A percentile compares a stretch with the other conserved stretches of the same genome.
Evolutionary conservation across 495 filamentous ascomycete genomes (phyloP).

Genomic region (Neurospora sp.): DNA sequence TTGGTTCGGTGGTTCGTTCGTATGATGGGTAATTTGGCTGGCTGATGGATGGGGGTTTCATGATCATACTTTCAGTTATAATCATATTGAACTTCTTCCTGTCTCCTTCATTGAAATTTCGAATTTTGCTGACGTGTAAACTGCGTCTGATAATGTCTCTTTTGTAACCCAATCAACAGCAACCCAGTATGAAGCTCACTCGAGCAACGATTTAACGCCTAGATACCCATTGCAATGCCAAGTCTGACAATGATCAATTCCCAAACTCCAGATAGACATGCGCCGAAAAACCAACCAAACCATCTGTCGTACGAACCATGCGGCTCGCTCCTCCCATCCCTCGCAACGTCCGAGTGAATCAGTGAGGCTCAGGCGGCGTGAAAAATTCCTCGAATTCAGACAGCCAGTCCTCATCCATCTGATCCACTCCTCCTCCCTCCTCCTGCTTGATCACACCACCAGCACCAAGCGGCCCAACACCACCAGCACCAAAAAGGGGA

Average conservation of each 20-base stretch:
- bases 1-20: not conserved
- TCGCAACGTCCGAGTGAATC: not conserved
- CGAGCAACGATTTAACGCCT: not conserved
- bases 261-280: not conserved
- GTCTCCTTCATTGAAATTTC: not conserved
- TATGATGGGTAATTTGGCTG: not conserved
- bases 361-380: not conserved
- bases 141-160: not conserved
- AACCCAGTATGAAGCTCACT: not conserved
- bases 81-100: not conserved
- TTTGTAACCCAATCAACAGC: not conserved
- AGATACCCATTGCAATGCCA: not conserved
- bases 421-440: not conserved
- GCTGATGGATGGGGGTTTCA: not conserved
- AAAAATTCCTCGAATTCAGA: not conserved
- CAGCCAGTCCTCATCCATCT: not conserved
- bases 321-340: not conserved
- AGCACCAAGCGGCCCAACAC: too few species aligned
- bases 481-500: not conserved
- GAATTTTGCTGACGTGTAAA: not conserved
- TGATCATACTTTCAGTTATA: not conserved
- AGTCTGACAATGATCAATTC: not conserved
- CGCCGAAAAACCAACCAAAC: not conserved
- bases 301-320: not conserved
- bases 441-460: too few species aligned